Conservation (phyloP, 495 filamentous ascomycete species). For the Aeminium ludgeri region DNA sequence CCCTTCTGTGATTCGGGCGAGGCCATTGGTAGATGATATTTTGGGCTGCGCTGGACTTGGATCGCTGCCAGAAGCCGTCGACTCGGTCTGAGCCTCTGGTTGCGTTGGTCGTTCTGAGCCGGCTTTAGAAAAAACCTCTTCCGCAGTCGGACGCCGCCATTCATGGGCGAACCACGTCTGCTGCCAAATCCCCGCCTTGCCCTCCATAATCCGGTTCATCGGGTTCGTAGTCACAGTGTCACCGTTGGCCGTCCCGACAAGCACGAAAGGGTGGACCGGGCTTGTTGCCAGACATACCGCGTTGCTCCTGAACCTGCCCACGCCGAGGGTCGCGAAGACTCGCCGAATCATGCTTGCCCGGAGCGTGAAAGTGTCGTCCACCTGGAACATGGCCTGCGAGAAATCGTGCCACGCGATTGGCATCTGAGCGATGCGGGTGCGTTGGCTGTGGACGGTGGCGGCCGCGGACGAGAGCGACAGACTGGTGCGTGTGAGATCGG, state of each 20-base stretch:
- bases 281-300: slow-evolving; percentile 27
- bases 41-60: too few relatives aligned
- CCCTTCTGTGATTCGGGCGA: slow-evolving; percentile 42
- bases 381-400: slow-evolving; percentile 35
- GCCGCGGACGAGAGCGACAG: slow-evolving; percentile 10
- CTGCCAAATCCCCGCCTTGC: slow-evolving; percentile 38
- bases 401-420: slow-evolving; percentile 40
- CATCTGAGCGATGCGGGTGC: slow-evolving; percentile 33
- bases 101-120: not conserved
- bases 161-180: slow-evolving; percentile 48
- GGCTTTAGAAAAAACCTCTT: slow-evolving; percentile 1
- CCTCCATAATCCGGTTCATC: slow-evolving; percentile 34
- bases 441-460: slow-evolving; percentile 33
- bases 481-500: slow-evolving; percentile 34
- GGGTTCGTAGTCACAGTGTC: slow-evolving; percentile 40
- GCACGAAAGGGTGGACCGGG: slow-evolving; percentile 35
- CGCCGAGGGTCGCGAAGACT: slow-evolving; percentile 35
- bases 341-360: slow-evolving; percentile 37
- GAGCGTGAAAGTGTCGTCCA: slow-evolving; percentile 42
- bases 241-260: slow-evolving; percentile 42
- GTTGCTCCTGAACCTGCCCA: slow-evolving; percentile 21
- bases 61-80: too few relatives aligned
- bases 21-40: slow-evolving; percentile 1
- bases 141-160: slow-evolving; percentile 27
- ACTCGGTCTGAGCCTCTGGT: not conserved